A percentile compares a stretch with the other conserved stretches of the same genome.
Conservation (phyloP, 2,329 filamentous ascomycete genomes). For the Fusarium floridanum region DNA sequence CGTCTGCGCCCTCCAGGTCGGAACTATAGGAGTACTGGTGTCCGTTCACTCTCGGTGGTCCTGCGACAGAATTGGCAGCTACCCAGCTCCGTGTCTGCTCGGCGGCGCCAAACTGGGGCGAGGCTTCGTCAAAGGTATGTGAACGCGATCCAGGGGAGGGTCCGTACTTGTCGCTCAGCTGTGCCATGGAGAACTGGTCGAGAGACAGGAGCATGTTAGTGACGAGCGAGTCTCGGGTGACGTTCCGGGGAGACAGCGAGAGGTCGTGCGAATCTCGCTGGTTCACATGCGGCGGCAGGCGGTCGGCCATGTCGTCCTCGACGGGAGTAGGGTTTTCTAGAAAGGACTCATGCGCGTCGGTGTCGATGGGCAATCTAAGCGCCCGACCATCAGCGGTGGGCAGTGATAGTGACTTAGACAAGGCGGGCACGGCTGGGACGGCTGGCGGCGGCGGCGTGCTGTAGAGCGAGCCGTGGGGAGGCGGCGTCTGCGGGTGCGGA, state of each 20-base stretch:
- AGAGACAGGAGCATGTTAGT: conserved; percentile 96
- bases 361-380: conserved; percentile 43
- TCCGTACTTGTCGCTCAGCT: conserved; percentile 49
- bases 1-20: conserved; percentile 69
- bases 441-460: conserved; percentile 31
- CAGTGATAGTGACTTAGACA: conserved; percentile 43
- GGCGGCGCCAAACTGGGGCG: conserved; percentile 43
- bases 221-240: conserved; percentile 90
- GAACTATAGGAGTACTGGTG: conserved; percentile 70
- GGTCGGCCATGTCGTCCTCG: conserved; percentile 48
- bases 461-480: conserved; percentile 30
- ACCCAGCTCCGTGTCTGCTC: conserved; percentile 53
- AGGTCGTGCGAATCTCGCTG: conserved; percentile 84
- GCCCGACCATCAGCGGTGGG: conserved; percentile 41
- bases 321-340: conserved; percentile 48
- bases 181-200: conserved; percentile 79
- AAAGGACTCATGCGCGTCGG: conserved; percentile 47
- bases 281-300: conserved; percentile 43
- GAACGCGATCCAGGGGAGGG: conserved; percentile 38
- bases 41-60: conserved; percentile 43
- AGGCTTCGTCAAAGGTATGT: conserved; percentile 47
- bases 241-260: conserved; percentile 80
- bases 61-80: conserved; percentile 43
- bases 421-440: conserved; percentile 18
- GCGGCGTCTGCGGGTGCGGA: conserved; percentile 41